These are phyloP conservation scores for Pulveroboletus sp. DNA, from an alignment of 768 basidiomycete genomes.

Conservation along the genomic window DNA sequence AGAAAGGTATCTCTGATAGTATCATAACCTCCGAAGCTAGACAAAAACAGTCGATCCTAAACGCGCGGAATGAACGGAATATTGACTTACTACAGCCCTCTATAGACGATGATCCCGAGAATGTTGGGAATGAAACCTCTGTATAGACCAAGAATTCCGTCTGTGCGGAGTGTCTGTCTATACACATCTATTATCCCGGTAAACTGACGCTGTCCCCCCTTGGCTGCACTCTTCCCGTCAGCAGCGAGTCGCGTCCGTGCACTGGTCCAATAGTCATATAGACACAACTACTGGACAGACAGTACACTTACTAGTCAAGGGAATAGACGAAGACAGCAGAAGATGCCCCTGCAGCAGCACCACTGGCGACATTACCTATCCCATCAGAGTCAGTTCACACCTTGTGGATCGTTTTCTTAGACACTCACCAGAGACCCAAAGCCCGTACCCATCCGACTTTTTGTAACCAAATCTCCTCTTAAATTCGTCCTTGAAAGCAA, in stretches of 20 bases:
- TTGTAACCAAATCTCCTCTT: conserved; percentile 38
- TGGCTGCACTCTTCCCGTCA: conserved; percentile 35
- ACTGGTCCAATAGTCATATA: conserved; percentile 14
- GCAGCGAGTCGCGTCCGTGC: conserved; percentile 42
- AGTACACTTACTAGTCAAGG: conserved; percentile 38
- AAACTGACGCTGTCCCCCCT: conserved; percentile 42
- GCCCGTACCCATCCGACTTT: conserved; percentile 34
- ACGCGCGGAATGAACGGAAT: background rate
- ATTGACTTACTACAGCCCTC: conserved; percentile 40
- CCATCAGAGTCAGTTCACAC: background rate
- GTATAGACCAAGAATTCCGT: conserved; percentile 41
- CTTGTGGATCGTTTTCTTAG: background rate
- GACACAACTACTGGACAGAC: background rate
- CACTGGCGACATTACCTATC: conserved; percentile 40
- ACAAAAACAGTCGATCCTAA: background rate
- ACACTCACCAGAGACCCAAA: conserved; percentile 35
- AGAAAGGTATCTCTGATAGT: conserved; percentile 38
- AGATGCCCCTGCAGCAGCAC: conserved; percentile 43
- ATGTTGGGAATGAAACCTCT: conserved; percentile 42
- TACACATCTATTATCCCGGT: conserved; percentile 42
- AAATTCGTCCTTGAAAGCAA: conserved; percentile 46
- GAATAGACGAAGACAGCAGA: conserved; percentile 45
- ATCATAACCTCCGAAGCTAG: conserved; percentile 44
- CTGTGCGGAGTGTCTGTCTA: conserved; percentile 39
- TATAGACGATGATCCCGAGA: conserved; percentile 41